phyloP scores from a whole-genome alignment of 73 alveolate genomes.

The Tetrahymena borealis region DNA sequence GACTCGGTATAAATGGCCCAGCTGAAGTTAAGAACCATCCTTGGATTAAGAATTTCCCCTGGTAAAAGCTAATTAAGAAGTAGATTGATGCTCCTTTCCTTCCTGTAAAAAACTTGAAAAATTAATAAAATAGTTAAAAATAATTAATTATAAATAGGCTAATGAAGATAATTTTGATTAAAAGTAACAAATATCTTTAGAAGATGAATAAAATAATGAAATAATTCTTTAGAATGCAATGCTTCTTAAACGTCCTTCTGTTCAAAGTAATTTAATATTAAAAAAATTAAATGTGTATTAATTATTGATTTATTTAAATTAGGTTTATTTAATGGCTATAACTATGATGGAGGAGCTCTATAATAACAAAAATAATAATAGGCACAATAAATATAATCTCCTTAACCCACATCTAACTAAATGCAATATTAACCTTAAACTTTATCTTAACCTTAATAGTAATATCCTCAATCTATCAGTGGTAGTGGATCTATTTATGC shows the following conservation, averaged over 20 bases:
- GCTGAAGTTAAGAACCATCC: slow-evolving; percentile 76
- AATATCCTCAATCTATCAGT: background rate
- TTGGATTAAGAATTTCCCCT: slow-evolving; percentile 74
- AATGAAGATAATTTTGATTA: slow-evolving; percentile 31
- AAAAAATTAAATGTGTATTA: background rate
- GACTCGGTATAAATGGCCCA: slow-evolving; percentile 83
- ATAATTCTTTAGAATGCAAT: slow-evolving; percentile 8
- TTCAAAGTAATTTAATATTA: slow-evolving; percentile 3
- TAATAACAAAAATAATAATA: background rate
- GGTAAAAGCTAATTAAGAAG: slow-evolving; percentile 80
- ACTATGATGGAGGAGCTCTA: slow-evolving; percentile 20
- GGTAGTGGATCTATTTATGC: background rate
- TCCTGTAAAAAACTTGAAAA: background rate
- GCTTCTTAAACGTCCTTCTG: slow-evolving; percentile 11
- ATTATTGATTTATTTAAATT: background rate
- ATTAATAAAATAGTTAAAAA: background rate
- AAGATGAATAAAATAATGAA: slow-evolving; percentile 29
- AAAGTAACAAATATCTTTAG: slow-evolving; percentile 21
- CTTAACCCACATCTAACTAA: background rate
- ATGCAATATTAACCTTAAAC: background rate
- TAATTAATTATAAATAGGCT: background rate
- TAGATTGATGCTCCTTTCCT: slow-evolving; percentile 69
- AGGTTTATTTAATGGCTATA: slow-evolving; percentile 39
- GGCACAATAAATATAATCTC: background rate
- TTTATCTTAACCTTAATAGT: background rate